Percentiles rank a stretch among this genome's conserved stretches.
Evolutionary conservation across 805 yeast species (phyloP).

Genomic region (Teunomyces funiuensis): DNA sequence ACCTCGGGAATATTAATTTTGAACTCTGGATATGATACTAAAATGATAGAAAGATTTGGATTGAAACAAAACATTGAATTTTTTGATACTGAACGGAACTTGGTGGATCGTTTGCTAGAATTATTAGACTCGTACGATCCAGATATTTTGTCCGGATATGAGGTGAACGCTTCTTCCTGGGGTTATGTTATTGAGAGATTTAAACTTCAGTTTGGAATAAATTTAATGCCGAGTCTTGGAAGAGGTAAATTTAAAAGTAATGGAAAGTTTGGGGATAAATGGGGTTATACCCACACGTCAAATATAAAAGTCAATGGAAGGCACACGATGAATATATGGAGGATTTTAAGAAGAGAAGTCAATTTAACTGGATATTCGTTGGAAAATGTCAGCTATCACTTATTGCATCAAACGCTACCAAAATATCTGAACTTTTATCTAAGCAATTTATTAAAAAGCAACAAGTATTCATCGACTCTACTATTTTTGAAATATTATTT

Average conservation of each 20-base stretch:
- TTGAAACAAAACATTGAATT: conserved; percentile 9
- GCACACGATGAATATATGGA: conserved; percentile 84
- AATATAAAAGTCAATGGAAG: conserved; percentile 72
- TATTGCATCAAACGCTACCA: conserved; percentile 69
- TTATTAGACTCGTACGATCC: conserved; percentile 72
- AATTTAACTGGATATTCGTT: conserved; percentile 66
- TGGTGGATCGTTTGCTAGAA: conserved; percentile 56
- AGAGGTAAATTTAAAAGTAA: conserved; percentile 51
- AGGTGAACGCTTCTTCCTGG: conserved; percentile 80
- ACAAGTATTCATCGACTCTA: conserved; percentile 39
- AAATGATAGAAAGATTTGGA: background rate
- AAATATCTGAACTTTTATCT: conserved; percentile 50
- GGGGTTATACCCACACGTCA: conserved; percentile 83
- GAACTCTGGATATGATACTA: background rate
- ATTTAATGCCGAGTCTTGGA: conserved; percentile 60
- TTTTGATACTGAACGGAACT: conserved; percentile 54
- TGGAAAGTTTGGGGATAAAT: conserved; percentile 61
- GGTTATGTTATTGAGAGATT: conserved; percentile 80
- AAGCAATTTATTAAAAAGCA: conserved; percentile 32
- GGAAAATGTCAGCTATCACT: conserved; percentile 71
- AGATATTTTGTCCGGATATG: conserved; percentile 85
- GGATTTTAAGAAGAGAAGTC: conserved; percentile 63
- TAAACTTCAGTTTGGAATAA: conserved; percentile 42
- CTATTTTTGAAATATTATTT: conserved; percentile 48
- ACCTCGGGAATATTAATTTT: conserved; percentile 7